A percentile compares a stretch with the other conserved stretches of the same genome.
Conservation (phyloP, 2,329 filamentous ascomycete genomes). For the Aspergillus felis region DNA sequence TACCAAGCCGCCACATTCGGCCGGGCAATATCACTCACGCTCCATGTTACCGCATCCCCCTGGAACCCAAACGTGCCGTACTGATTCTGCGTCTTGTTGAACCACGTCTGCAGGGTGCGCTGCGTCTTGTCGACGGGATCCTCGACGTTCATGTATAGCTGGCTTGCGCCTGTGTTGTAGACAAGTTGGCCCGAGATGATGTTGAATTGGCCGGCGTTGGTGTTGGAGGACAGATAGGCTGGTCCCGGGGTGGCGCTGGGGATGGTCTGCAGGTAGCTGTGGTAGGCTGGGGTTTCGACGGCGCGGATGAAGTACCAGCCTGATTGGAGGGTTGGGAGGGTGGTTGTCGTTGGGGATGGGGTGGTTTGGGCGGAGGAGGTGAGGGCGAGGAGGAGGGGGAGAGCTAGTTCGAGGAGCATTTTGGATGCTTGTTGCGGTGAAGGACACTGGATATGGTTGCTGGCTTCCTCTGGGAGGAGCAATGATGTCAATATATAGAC, state of each 20-base stretch:
- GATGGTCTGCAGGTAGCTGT: conserved; percentile 11
- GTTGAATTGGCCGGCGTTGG: conserved; percentile 11
- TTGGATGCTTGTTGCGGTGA: background rate
- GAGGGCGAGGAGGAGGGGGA: conserved; percentile 1
- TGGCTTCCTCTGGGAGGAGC: background rate
- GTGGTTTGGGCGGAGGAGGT: conserved; percentile 3
- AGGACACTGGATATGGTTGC: background rate
- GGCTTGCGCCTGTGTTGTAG: conserved; percentile 6
- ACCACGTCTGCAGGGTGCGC: conserved; percentile 8
- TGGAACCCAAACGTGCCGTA: conserved; percentile 10
- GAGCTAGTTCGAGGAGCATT: background rate
- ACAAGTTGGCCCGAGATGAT: conserved; percentile 7
- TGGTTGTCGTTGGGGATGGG: background rate
- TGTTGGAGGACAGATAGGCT: conserved; percentile 4
- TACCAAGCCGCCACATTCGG: conserved; percentile 10
- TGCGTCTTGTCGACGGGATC: conserved; percentile 6
- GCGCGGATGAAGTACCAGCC: conserved; percentile 10
- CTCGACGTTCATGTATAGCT: conserved; percentile 10
- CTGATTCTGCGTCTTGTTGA: conserved; percentile 7
- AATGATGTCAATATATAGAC: background rate
- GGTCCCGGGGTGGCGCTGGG: conserved; percentile 2
- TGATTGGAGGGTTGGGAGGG: conserved; percentile 5
- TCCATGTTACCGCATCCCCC: conserved; percentile 8
- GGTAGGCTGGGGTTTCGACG: conserved; percentile 7
- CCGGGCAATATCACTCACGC: conserved; percentile 5